Base-by-base conservation (phyloP, 768 basidiomycete species). In the Mycena kentingensis region DNA sequence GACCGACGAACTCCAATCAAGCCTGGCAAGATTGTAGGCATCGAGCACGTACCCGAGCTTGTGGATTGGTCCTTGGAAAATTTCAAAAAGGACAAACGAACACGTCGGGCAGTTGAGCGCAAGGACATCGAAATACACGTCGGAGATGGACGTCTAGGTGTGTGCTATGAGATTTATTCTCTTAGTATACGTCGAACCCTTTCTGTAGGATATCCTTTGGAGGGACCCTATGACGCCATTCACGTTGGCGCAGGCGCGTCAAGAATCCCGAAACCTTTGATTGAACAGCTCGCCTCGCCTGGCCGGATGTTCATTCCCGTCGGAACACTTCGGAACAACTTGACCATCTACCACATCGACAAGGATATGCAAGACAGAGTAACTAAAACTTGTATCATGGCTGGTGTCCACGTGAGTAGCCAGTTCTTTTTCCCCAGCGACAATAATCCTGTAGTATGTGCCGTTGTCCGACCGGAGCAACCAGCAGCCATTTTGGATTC, bases 241-340 rank as follows among this genome's bases (percentile, higher is more conserved):
- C 95, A 98, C 60, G 95, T 98, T 31, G 96, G 96, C 3, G 96
- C 96, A 0, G 95, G 96, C 0, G 85, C 95, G 0, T 87, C 90
- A 0, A 75, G 63, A 0, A 70, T 93, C 13, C 94, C 95, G 0
- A 67, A 79, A 19, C 67, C 77, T 0, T 79, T 98, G 1, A 67
- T 98, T 24, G 82, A 88, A 15, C 94, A 96, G 63, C 82, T 93
- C 3, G 85, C 85, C 24, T 65, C 68, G 2, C 87, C 88, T 0
- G 90, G 90, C 13, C 74, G 85, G 47, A 93, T 98, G 88, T 95
- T 98, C 72, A 91, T 98, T 46, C 95, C 95, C 2, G 87, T 98
- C 13, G 95, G 94, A 3, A 77, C 73, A 1, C 61, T 68, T 13
- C 58, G 58, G 13, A 84, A 89, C 52, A 70, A 81, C n/a, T n/a